Evolutionary conservation across 805 yeast genomes (phyloP).

Genomic region (Ogataea paraovalis): DNA sequence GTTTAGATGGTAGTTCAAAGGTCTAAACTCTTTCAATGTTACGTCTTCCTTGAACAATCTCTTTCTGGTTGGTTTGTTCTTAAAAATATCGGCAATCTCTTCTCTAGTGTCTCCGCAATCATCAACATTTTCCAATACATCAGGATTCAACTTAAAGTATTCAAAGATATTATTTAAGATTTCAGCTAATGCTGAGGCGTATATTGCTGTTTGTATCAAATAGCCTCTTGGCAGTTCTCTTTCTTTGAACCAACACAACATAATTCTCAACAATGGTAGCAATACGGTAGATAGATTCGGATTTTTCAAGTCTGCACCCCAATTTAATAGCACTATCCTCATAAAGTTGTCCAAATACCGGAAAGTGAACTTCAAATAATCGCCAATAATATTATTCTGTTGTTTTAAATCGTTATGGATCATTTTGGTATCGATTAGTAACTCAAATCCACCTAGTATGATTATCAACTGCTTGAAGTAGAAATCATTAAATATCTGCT

Average conservation of each 20-base stretch:
- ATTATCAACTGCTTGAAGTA: conserved; percentile 35
- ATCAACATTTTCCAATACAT: conserved; percentile 5
- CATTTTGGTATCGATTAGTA: conserved; percentile 26
- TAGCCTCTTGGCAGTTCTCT: conserved; percentile 36
- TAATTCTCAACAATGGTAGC: conserved; percentile 43
- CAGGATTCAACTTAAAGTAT: conserved; percentile 12
- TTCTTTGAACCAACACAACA: conserved; percentile 55
- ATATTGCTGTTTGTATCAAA: conserved; percentile 23
- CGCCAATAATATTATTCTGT: conserved; percentile 21
- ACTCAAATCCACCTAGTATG: conserved; percentile 36
- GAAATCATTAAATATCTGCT: conserved; percentile 32
- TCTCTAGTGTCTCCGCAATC: background rate
- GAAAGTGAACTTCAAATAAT: conserved; percentile 39
- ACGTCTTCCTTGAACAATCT: conserved; percentile 66
- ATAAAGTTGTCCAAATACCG: conserved; percentile 35
- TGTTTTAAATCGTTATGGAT: conserved; percentile 23
- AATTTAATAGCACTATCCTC: conserved; percentile 19
- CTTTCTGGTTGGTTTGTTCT: conserved; percentile 40
- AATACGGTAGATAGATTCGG: conserved; percentile 24
- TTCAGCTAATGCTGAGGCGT: conserved; percentile 17
- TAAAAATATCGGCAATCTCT: conserved; percentile 7
- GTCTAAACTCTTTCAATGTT: conserved; percentile 52
- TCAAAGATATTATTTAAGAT: conserved; percentile 17
- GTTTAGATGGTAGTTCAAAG: conserved; percentile 48
- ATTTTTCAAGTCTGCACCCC: conserved; percentile 17